These are phyloP conservation scores for Clonostachys rosea DNA, from an alignment of 2,329 filamentous ascomycete genomes.

Conservation along the genomic window DNA sequence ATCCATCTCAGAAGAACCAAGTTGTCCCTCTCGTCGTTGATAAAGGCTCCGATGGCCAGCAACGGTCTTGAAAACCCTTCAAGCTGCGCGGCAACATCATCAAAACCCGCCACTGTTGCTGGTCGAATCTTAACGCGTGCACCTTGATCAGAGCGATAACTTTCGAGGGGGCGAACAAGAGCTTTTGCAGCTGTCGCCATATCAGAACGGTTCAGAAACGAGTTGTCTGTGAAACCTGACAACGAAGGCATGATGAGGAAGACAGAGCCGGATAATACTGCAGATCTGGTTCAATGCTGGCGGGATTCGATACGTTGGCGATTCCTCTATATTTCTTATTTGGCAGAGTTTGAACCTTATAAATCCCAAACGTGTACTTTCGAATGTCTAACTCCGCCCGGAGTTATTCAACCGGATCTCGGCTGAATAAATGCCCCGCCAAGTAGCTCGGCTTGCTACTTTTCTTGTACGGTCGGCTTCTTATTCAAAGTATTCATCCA, in stretches of 20 bases:
- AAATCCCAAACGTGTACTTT: no score
- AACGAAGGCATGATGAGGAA: conserved; percentile 24
- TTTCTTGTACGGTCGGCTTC: no score
- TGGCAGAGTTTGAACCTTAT: no score
- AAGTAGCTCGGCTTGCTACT: no score
- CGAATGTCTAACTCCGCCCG: no score
- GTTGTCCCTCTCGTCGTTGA: not conserved
- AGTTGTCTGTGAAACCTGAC: conserved; percentile 33
- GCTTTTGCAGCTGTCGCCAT: conserved; percentile 24
- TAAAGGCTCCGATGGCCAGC: conserved; percentile 23
- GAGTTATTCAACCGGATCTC: no score
- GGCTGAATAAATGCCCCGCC: no score
- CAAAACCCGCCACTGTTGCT: conserved; percentile 32
- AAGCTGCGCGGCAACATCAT: conserved; percentile 36
- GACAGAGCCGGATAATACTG: no score
- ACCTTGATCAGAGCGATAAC: conserved; percentile 22
- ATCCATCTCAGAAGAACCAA: conserved; percentile 21
- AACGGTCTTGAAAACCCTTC: conserved; percentile 37
- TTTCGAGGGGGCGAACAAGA: conserved; percentile 22
- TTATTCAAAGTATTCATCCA: no score
- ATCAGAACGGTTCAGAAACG: conserved; percentile 25
- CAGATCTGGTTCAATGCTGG: no score
- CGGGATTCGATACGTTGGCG: no score
- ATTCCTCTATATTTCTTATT: no score
- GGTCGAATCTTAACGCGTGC: conserved; percentile 29